phyloP scores from a whole-genome alignment of 2,329 filamentous ascomycete species.

The Ceratocystis colombiana region DNA sequence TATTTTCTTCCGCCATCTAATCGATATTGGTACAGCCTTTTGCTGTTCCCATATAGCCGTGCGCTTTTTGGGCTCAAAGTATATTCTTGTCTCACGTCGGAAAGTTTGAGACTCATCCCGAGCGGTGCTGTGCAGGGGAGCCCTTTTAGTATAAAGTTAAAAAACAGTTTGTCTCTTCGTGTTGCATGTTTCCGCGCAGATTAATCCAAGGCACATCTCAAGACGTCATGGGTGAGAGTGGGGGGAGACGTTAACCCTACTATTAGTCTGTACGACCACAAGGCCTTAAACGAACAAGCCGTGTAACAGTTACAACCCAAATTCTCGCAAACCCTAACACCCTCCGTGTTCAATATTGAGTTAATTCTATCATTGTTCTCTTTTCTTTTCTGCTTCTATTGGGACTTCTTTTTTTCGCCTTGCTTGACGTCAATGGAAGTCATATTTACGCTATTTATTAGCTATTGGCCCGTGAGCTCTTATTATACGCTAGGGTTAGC shows the following conservation, averaged over 20 bases:
- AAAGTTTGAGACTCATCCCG: constrained; percentile 8
- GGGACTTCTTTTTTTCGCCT: neutral
- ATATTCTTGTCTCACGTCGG: neutral
- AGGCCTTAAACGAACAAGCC: too few species aligned
- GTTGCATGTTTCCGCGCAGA: neutral
- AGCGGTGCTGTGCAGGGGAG: neutral
- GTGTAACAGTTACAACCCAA: too few species aligned
- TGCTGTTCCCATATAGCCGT: neutral
- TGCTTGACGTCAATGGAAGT: neutral
- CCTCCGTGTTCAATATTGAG: neutral
- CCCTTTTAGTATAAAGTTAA: neutral
- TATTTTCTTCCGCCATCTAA: neutral
- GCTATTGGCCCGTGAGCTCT: neutral
- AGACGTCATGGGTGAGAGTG: neutral
- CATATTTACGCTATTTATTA: neutral
- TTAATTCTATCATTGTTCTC: neutral
- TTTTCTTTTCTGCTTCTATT: neutral
- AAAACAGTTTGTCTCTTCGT: constrained; percentile 3
- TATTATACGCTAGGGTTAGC: too few species aligned
- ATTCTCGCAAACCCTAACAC: neutral
- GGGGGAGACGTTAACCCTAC: neutral
- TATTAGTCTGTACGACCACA: neutral
- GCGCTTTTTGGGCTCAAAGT: neutral
- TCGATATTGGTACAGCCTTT: neutral
- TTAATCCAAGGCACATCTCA: neutral